Conservation (phyloP, 2,329 filamentous ascomycete species). For the Fusarium sp. region DNA sequence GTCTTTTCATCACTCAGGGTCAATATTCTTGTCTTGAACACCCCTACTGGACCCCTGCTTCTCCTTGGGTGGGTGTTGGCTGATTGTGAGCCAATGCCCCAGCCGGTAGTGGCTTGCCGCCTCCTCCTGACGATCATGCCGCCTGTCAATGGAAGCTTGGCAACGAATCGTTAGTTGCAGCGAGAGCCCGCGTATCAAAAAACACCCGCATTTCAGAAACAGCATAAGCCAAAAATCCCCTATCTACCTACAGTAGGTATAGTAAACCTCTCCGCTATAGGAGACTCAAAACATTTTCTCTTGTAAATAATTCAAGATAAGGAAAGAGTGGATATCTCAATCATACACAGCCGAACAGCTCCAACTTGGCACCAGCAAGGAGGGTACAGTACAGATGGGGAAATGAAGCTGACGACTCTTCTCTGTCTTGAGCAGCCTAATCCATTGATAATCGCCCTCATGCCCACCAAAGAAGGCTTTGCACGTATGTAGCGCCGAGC, state of each 20-base stretch:
- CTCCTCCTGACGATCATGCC: slow-evolving; percentile 42
- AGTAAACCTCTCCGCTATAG: slow-evolving; percentile 32
- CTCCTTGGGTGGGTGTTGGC: slow-evolving; percentile 7
- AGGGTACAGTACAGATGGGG: slow-evolving; percentile 1
- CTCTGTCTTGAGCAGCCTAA: background rate
- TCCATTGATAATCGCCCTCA: slow-evolving; percentile 32
- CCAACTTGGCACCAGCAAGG: background rate
- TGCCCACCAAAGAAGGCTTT: slow-evolving; percentile 14
- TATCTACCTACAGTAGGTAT: background rate
- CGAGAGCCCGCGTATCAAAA: slow-evolving; percentile 21
- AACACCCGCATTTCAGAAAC: slow-evolving; percentile 14
- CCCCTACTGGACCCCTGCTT: slow-evolving; percentile 20
- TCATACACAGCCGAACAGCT: background rate
- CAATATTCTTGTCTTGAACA: background rate
- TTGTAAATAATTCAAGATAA: background rate
- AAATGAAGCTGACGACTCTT: slow-evolving; percentile 40
- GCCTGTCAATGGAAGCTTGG: slow-evolving; percentile 31
- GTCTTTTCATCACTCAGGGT: background rate
- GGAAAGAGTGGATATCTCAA: background rate
- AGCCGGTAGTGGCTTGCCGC: slow-evolving; percentile 35
- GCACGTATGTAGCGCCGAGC: slow-evolving; percentile 24
- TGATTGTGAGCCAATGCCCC: slow-evolving; percentile 21
- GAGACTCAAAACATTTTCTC: slow-evolving; percentile 14
- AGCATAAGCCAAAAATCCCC: background rate
- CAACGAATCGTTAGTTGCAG: slow-evolving; percentile 21